Conservation (phyloP, 2,329 filamentous ascomycete species). For the Monosporascus sp. region DNA sequence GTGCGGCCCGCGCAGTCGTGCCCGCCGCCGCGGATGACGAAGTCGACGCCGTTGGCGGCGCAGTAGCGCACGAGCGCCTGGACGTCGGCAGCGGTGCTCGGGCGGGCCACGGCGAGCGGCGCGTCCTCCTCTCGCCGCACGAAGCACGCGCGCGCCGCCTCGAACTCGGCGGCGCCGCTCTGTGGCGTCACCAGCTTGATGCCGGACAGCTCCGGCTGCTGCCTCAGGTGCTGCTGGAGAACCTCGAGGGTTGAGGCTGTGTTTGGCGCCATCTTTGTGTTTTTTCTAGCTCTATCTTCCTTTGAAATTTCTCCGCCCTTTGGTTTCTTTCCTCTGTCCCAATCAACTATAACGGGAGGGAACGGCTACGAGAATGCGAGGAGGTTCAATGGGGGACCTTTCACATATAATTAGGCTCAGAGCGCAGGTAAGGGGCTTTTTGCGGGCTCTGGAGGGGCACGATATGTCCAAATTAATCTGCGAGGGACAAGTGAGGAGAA, state of each 20-base stretch:
- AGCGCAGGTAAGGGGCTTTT: too few species aligned
- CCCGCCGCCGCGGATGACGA: constrained; percentile 27
- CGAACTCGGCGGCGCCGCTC: constrained; percentile 3
- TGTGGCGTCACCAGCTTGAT: not conserved
- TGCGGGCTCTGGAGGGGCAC: too few species aligned
- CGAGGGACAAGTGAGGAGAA: too few species aligned
- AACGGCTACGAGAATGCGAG: too few species aligned
- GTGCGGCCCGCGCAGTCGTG: constrained; percentile 30
- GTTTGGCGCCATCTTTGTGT: not conserved
- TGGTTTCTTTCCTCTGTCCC: too few species aligned
- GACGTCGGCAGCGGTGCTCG: constrained; percentile 13
- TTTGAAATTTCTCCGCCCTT: too few species aligned
- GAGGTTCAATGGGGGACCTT: too few species aligned
- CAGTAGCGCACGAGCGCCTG: constrained; percentile 13
- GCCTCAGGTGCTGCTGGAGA: not conserved
- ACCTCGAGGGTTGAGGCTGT: not conserved
- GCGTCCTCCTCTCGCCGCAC: constrained; percentile 2
- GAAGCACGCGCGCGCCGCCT: constrained; percentile 13
- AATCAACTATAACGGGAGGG: too few species aligned
- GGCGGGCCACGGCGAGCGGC: constrained; percentile 16
- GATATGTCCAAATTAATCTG: too few species aligned
- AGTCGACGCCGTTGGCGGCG: constrained; percentile 12
- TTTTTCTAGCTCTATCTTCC: not conserved
- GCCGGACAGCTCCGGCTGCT: not conserved
- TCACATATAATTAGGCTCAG: too few species aligned